Conservation (phyloP, 2,329 filamentous ascomycete species). For the Fusarium dimerum region DNA sequence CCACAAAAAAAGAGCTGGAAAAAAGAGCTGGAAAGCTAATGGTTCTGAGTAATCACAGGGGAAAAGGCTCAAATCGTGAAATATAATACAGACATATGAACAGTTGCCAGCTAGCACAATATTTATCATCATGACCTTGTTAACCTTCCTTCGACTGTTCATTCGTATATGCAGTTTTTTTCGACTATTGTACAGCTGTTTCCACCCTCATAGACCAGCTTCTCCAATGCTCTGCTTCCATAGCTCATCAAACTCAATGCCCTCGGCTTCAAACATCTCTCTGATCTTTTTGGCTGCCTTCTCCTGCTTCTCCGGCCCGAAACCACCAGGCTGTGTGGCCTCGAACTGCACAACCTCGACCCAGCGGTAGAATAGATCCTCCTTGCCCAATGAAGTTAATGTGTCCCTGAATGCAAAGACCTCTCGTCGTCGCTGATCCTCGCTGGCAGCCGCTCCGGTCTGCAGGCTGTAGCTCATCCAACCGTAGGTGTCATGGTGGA, state of each 20-base stretch:
- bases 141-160: no score
- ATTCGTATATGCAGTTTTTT: background rate
- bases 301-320: constrained; percentile 72
- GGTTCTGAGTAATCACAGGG: no score
- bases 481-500: constrained; percentile 67
- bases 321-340: constrained; percentile 75
- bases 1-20: no score
- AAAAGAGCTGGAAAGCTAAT: no score
- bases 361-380: constrained; percentile 88
- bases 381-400: constrained; percentile 75
- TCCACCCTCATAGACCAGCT: background rate
- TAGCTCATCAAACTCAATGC: constrained; percentile 80
- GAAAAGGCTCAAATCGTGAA: no score
- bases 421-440: constrained; percentile 69
- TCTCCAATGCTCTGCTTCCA: constrained; percentile 59
- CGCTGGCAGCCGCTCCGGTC: constrained; percentile 50
- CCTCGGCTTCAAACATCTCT: constrained; percentile 71
- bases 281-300: constrained; percentile 73
- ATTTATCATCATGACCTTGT: no score
- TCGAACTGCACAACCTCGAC: constrained; percentile 91
- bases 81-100: no score
- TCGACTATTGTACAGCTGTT: background rate
- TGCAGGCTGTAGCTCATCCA: constrained; percentile 66
- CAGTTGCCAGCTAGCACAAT: no score
- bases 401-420: constrained; percentile 80